Evolutionary conservation across 768 basidiomycete species (phyloP).

Genomic region (Tulasnella sp.): DNA sequence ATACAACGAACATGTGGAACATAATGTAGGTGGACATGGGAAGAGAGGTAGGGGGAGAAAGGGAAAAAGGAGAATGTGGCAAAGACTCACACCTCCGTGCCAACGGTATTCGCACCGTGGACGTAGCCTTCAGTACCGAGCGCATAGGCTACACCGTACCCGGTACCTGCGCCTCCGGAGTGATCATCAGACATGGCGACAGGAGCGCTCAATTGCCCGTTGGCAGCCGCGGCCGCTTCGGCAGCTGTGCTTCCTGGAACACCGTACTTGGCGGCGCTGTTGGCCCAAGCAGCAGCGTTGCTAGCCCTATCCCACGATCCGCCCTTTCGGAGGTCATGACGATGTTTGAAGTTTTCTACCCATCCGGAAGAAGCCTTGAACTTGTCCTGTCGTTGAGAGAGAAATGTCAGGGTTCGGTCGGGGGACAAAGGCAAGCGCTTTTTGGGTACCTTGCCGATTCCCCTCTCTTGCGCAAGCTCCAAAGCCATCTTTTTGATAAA

Average conservation of each 20-base stretch:
- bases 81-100: constrained; percentile 10
- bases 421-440: not conserved
- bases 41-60: not conserved
- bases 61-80: not conserved
- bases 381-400: constrained; percentile 33
- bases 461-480: constrained; percentile 44
- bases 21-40: constrained; percentile 1
- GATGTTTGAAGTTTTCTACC: constrained; percentile 85
- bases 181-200: not conserved
- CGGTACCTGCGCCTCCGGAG: not conserved
- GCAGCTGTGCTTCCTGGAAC: not conserved
- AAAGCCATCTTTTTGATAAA: constrained; percentile 55
- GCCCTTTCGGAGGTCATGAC: constrained; percentile 63
- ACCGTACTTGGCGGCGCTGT: not conserved
- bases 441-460: constrained; percentile 31
- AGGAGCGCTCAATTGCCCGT: not conserved
- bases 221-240: not conserved
- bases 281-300: not conserved
- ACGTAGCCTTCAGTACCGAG: not conserved
- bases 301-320: constrained; percentile 2
- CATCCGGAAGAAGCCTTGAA: constrained; percentile 91
- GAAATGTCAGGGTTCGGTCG: not conserved
- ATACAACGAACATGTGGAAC: constrained; percentile 4
- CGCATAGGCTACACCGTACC: not conserved
- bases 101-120: not conserved